Conservation (phyloP, 768 basidiomycete genomes). For the Mrakia gelida region DNA sequence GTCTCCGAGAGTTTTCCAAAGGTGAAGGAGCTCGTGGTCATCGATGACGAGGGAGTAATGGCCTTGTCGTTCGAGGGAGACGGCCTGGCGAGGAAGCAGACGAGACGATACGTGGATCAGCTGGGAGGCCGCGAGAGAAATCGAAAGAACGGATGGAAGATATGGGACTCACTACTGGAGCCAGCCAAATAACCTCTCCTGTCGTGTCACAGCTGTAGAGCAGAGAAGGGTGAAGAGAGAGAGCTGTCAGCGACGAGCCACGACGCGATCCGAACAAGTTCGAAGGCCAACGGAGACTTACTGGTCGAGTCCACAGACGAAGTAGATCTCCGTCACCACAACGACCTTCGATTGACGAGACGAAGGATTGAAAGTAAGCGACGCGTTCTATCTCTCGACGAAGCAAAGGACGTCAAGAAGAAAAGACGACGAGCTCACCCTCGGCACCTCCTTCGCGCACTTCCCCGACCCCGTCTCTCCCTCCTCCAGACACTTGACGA, state of each 20-base stretch:
- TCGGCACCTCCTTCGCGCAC: slow-evolving; percentile 1
- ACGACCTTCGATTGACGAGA: neutral
- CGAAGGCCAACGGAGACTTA: neutral
- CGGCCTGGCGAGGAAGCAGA: neutral
- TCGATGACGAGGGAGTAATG: neutral
- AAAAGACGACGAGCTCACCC: neutral
- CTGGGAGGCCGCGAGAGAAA: neutral
- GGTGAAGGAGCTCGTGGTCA: neutral
- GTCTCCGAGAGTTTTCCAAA: neutral
- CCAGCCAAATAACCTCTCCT: neutral
- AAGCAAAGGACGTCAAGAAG: neutral
- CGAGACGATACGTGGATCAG: neutral
- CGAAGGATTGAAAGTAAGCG: no score
- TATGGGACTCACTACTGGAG: neutral
- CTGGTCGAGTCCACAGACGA: neutral
- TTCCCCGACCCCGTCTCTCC: neutral
- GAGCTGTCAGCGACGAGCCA: neutral
- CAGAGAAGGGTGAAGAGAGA: neutral
- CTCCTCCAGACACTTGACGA: neutral
- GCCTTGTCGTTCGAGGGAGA: neutral
- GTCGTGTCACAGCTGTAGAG: neutral
- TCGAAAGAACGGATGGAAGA: neutral
- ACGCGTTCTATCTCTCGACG: no score
- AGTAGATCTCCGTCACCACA: neutral
- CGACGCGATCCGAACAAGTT: neutral